Evolutionary conservation across 805 yeast genomes (phyloP), one percentile per base, ranked within the genome.

Genomic region (Torulaspora indica): DNA sequence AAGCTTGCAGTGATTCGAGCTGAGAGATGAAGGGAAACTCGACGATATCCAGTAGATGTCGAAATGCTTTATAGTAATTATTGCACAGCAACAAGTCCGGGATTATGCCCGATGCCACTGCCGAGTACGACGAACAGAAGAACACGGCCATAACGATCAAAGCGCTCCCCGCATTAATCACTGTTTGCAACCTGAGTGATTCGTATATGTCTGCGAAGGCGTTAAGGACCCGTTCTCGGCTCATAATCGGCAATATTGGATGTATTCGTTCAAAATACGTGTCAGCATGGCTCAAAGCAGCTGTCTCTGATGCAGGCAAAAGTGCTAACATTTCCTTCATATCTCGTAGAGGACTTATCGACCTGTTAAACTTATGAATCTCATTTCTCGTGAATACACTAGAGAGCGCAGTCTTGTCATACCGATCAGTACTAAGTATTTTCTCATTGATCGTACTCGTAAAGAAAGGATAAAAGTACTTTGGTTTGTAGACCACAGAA

Each of bases 161-260:
- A 2, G 55, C 33, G 30, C 50, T 44, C 7, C 39, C 35, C 3
- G 49, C 46, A 20, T 47, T 47, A 1, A 51, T 40, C 15, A 35
- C 14, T 14, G 30, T 28, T n/a, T 42, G 34, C 3, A 24, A 9
- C 9, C 40, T 9, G 2, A 45, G 29, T 10, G 43, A 37, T 5
- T 45, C 30, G 28, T 49, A 48, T 5, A 55, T 32, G 3, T 30
- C 41, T 5, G 23, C 22, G n/a, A 55, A 24, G 20, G 40, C 40
- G 9, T 35, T 25, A 1, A 27, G 6, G 3, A 57, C 39, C 10
- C 37, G 41, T 13, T 43, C 38, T 38, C 46, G 47, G 20, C 43
- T 42, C 8, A 60, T 17, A 6, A 60, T 36, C 2, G 65, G 65
- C n/a, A 60, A 46, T 5, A 60, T 56, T 6, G 65, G 61, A 38